Evolutionary conservation across 2,329 filamentous ascomycete genomes (phyloP).

Genomic region (Apiospora arundinis): DNA sequence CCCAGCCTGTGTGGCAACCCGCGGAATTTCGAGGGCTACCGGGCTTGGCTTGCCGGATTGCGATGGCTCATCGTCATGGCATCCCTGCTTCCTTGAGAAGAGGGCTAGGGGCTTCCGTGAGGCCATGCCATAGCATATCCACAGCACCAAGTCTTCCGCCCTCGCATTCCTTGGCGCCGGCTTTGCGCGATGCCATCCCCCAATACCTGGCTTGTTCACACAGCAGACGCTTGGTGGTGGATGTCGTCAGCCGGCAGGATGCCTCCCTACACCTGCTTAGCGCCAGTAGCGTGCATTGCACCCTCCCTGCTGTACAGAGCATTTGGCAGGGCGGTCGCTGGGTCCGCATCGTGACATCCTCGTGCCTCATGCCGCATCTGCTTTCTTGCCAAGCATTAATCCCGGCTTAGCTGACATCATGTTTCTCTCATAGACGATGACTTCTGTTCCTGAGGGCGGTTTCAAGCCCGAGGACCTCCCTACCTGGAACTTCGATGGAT

Average conservation of each 20-base stretch:
- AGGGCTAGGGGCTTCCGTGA: background rate
- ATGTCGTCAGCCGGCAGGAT: constrained; percentile 10
- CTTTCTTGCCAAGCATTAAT: background rate
- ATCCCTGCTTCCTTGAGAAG: constrained; percentile 25
- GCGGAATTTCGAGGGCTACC: background rate
- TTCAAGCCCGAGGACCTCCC: constrained; percentile 60
- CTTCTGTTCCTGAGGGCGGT: constrained; percentile 47
- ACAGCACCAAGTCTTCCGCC: constrained; percentile 30
- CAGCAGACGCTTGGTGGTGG: constrained; percentile 6
- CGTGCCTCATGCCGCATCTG: background rate
- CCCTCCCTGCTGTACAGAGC: background rate
- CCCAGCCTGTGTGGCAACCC: background rate
- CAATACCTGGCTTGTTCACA: background rate
- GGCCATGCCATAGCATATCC: background rate
- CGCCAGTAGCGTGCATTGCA: background rate
- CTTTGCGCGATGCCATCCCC: constrained; percentile 21
- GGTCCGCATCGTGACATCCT: background rate
- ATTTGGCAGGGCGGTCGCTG: background rate
- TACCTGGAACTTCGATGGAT: constrained; percentile 71
- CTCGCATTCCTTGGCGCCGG: constrained; percentile 31
- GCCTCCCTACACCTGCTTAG: background rate
- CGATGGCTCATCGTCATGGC: constrained; percentile 4
- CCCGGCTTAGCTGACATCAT: constrained; percentile 28
- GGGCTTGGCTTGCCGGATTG: background rate
- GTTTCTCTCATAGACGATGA: constrained; percentile 51